A percentile compares a stretch with the other conserved stretches of the same genome.
Evolutionary conservation across 345 rosid genomes (phyloP).

Genomic region (Aegle marmelos): DNA sequence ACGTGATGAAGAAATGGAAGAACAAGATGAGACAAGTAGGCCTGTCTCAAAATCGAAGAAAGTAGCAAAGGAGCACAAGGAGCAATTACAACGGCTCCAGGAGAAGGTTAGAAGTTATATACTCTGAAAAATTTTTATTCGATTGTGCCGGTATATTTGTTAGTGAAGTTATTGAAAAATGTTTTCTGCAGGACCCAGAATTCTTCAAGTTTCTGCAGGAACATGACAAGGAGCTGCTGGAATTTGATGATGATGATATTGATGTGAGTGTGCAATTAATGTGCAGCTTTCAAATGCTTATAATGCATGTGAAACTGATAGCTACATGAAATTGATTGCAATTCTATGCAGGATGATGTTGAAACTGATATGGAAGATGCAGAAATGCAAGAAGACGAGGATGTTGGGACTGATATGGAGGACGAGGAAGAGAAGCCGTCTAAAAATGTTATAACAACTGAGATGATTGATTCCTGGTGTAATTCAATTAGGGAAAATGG

Average conservation of each 20-base stretch:
- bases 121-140: not conserved
- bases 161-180: not conserved
- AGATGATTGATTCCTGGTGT: slow-evolving; percentile 84
- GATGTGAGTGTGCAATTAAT: slow-evolving; percentile 45
- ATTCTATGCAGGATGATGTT: slow-evolving; percentile 46
- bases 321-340: not conserved
- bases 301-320: not conserved
- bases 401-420: slow-evolving; percentile 21
- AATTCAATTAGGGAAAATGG: slow-evolving; percentile 49
- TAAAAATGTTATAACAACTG: slow-evolving; percentile 53
- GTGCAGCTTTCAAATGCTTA: slow-evolving; percentile 1
- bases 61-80: slow-evolving; percentile 66
- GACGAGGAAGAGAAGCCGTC: slow-evolving; percentile 42
- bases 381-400: slow-evolving; percentile 36
- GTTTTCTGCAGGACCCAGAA: slow-evolving; percentile 69
- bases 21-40: slow-evolving; percentile 8
- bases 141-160: not conserved
- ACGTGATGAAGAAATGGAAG: slow-evolving; percentile 27
- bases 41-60: slow-evolving; percentile 33
- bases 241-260: slow-evolving; percentile 67
- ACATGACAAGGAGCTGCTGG: slow-evolving; percentile 69
- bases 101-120: slow-evolving; percentile 45
- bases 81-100: slow-evolving; percentile 63
- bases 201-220: slow-evolving; percentile 76
- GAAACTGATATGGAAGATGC: slow-evolving; percentile 49